A percentile compares a stretch with the other conserved stretches of the same genome.
Evolutionary conservation across 345 rosid species (phyloP).

Genomic region (Durio zibethinus): DNA sequence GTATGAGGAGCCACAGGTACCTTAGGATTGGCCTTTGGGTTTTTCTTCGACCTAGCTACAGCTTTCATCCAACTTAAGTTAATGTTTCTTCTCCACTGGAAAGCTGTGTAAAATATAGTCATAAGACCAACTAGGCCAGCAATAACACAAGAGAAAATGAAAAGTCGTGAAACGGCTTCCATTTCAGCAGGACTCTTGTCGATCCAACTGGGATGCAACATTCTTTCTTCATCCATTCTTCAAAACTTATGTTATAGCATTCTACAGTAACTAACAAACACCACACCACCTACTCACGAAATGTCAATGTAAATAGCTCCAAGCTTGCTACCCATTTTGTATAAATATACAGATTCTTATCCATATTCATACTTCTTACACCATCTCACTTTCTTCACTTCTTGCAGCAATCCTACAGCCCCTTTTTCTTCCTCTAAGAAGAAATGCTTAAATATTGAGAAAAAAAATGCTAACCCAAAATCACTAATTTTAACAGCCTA

Average conservation of each 20-base stretch:
- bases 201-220: slow-evolving; percentile 48
- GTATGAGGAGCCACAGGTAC: slow-evolving; percentile 64
- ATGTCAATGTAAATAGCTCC: slow-evolving; percentile 7
- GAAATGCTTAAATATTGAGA: background rate
- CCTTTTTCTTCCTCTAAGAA: background rate
- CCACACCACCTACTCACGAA: background rate
- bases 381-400: slow-evolving; percentile 8
- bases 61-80: slow-evolving; percentile 95
- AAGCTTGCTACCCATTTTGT: background rate
- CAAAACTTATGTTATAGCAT: slow-evolving; percentile 16
- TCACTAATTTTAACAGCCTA: background rate
- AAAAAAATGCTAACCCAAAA: no score
- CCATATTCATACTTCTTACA: slow-evolving; percentile 3
- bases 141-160: slow-evolving; percentile 56
- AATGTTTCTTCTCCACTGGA: slow-evolving; percentile 95
- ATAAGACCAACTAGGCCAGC: slow-evolving; percentile 80
- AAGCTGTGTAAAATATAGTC: slow-evolving; percentile 84
- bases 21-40: slow-evolving; percentile 77
- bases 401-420: background rate
- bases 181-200: slow-evolving; percentile 46
- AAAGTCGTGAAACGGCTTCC: slow-evolving; percentile 45
- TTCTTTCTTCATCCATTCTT: slow-evolving; percentile 63
- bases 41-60: slow-evolving; percentile 83
- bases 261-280: slow-evolving; percentile 13
- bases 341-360: background rate